Conservation (phyloP, 805 yeast species). For the Wickerhamomyces alni region DNA sequence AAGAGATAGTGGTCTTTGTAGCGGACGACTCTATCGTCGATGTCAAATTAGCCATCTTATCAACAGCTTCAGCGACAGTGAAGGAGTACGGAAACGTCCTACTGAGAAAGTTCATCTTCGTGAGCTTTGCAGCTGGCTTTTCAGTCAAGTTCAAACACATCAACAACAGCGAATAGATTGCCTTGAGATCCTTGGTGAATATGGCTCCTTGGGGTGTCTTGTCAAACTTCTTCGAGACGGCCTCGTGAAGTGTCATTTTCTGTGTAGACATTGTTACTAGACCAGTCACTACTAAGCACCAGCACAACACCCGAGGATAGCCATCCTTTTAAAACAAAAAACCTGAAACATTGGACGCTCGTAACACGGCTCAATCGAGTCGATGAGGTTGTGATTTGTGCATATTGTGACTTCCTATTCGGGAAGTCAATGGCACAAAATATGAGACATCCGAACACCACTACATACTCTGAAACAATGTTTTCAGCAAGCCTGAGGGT, state of each 20-base stretch:
- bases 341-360: too few relatives aligned
- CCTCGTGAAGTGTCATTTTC: constrained; percentile 32
- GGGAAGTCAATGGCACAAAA: constrained; percentile 12
- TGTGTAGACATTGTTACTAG: not conserved
- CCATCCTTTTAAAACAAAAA: too few relatives aligned
- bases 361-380: too few relatives aligned
- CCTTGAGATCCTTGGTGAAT: constrained; percentile 51
- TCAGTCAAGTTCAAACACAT: constrained; percentile 35
- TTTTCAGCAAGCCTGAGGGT: too few relatives aligned
- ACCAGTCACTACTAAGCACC: not conserved
- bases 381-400: too few relatives aligned
- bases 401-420: constrained; percentile 17
- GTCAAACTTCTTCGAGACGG: constrained; percentile 37
- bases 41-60: constrained; percentile 41
- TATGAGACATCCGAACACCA: constrained; percentile 1
- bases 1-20: constrained; percentile 50
- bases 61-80: constrained; percentile 43
- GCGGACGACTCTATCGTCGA: constrained; percentile 41
- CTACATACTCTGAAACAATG: too few relatives aligned
- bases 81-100: constrained; percentile 49
- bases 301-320: too few relatives aligned
- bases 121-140: constrained; percentile 18
- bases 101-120: constrained; percentile 23
- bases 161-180: constrained; percentile 49
- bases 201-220: constrained; percentile 49